Conservation (phyloP, 2,329 filamentous ascomycete species). For the Monascus ruber region DNA sequence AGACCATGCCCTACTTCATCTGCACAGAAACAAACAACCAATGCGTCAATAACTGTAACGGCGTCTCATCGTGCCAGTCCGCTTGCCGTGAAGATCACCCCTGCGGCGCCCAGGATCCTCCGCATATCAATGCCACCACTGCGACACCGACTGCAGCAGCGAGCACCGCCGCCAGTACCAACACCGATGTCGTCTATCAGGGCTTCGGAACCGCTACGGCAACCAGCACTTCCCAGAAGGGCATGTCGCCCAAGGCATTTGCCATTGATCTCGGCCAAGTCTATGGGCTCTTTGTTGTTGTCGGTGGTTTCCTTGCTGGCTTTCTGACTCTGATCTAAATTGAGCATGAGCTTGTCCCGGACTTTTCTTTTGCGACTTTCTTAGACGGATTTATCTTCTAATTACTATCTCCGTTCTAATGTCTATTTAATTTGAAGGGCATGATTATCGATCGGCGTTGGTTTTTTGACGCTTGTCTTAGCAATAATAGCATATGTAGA, state of each 20-base stretch:
- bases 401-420: not conserved
- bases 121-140: conserved; percentile 40
- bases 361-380: not conserved
- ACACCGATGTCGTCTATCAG: conserved; percentile 30
- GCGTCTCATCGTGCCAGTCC: conserved; percentile 38
- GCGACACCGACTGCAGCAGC: conserved; percentile 23
- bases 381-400: not conserved
- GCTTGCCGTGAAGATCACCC: conserved; percentile 44
- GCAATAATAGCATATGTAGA: no score
- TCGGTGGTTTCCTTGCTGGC: conserved; percentile 46
- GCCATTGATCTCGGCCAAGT: conserved; percentile 43
- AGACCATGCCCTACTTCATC: conserved; percentile 52
- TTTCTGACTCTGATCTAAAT: conserved; percentile 43
- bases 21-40: conserved; percentile 48
- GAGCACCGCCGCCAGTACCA: conserved; percentile 18
- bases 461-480: no score
- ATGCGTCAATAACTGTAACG: conserved; percentile 41
- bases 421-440: no score
- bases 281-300: conserved; percentile 45
- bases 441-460: no score
- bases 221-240: conserved; percentile 20
- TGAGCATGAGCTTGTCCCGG: not conserved
- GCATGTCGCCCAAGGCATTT: conserved; percentile 22
- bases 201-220: conserved; percentile 29
- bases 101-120: conserved; percentile 51